phyloP scores from a whole-genome alignment of 805 yeast species.

The Myxozyma vanderwaltii region DNA sequence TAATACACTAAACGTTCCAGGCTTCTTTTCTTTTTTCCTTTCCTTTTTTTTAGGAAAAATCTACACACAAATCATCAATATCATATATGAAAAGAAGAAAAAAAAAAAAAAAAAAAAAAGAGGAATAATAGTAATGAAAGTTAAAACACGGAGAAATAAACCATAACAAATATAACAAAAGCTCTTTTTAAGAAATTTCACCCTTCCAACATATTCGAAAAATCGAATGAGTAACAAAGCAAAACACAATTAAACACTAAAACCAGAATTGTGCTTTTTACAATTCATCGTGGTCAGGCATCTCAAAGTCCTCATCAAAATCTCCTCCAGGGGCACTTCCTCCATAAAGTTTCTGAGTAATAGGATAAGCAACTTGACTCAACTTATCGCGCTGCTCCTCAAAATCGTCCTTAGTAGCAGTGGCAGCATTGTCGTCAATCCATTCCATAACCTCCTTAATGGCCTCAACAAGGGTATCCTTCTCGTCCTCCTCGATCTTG shows the following conservation, averaged over 20 bases:
- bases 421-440: conserved; percentile 82
- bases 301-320: conserved; percentile 61
- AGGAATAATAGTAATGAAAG: not conserved
- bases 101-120: not conserved
- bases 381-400: conserved; percentile 87
- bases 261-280: conserved; percentile 10
- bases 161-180: too few relatives aligned
- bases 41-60: too few relatives aligned
- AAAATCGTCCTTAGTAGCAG: conserved; percentile 89
- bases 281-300: conserved; percentile 68
- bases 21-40: too few relatives aligned
- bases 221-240: not conserved
- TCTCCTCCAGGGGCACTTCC: conserved; percentile 53
- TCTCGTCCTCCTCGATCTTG: conserved; percentile 85
- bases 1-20: too few relatives aligned
- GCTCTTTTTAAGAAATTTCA: too few relatives aligned
- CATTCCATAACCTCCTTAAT: conserved; percentile 82
- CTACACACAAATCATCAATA: too few relatives aligned
- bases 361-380: conserved; percentile 83
- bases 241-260: not conserved
- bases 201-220: not conserved
- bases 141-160: not conserved
- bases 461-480: conserved; percentile 85
- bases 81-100: not conserved
- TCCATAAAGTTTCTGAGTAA: conserved; percentile 81